Conservation (phyloP, 441 rosid species). For the Pelargonium fulgidum region DNA sequence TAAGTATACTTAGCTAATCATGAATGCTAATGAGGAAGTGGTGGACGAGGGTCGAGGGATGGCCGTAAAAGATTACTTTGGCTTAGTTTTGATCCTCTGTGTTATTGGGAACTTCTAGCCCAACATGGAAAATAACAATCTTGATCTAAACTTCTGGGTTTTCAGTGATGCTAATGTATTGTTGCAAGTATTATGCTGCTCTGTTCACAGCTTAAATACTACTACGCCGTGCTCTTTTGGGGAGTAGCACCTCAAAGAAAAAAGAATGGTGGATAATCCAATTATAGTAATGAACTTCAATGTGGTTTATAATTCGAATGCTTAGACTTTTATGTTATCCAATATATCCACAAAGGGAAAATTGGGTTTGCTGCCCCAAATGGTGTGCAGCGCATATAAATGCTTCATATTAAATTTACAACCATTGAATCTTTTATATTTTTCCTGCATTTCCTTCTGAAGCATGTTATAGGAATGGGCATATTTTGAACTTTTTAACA, state of each 20-base stretch:
- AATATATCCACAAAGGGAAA: not conserved
- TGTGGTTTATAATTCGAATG: not conserved
- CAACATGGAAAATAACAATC: not conserved
- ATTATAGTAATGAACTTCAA: not conserved
- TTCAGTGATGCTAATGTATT: not conserved
- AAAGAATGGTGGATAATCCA: not conserved
- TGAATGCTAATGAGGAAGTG: too few species aligned
- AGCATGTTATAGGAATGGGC: not conserved
- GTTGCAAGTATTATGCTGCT: too few species aligned
- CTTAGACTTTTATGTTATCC: not conserved
- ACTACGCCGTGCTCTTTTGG: too few species aligned
- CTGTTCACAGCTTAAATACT: too few species aligned
- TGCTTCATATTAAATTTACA: not conserved
- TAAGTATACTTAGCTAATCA: too few species aligned
- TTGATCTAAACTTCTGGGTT: not conserved
- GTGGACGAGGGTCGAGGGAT: too few species aligned
- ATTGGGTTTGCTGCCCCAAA: not conserved
- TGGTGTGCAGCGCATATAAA: not conserved
- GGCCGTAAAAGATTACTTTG: too few species aligned
- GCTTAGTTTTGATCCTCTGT: too few species aligned
- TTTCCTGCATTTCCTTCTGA: not conserved
- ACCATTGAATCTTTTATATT: not conserved
- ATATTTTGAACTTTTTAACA: not conserved
- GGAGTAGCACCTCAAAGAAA: not conserved
- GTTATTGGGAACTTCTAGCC: not conserved